These are phyloP conservation scores for Mycena alexandri DNA, from an alignment of 768 basidiomycete genomes.

Conservation along the genomic window DNA sequence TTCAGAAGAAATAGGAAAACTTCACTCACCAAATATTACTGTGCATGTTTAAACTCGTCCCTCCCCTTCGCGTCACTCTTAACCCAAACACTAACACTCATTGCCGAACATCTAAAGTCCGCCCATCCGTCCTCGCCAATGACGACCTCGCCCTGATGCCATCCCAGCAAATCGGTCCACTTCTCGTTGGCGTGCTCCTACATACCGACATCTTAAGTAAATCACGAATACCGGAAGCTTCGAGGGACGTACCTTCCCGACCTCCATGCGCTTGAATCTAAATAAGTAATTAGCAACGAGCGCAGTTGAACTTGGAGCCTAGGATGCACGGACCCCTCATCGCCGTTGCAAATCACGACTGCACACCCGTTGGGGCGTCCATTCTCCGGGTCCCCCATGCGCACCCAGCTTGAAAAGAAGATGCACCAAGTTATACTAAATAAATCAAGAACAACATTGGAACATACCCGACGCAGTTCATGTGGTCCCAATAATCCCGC, in stretches of 20 bases:
- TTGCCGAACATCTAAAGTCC: slow-evolving; percentile 39
- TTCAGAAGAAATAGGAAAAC: too few relatives aligned
- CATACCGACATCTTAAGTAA: too few relatives aligned
- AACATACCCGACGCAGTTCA: slow-evolving; percentile 59
- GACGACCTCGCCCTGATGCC: slow-evolving; percentile 41
- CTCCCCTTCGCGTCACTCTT: slow-evolving; percentile 38
- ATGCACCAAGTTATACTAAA: background rate
- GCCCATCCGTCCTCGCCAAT: slow-evolving; percentile 58
- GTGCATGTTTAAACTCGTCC: slow-evolving; percentile 29
- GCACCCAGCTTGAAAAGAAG: slow-evolving; percentile 52
- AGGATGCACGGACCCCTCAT: slow-evolving; percentile 36
- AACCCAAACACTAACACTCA: slow-evolving; percentile 43
- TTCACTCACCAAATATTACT: too few relatives aligned
- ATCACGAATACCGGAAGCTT: too few relatives aligned
- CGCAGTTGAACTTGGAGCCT: background rate
- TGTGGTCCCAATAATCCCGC: slow-evolving; percentile 60
- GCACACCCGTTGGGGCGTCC: slow-evolving; percentile 55
- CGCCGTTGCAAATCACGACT: slow-evolving; percentile 63
- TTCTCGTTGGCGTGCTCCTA: slow-evolving; percentile 45
- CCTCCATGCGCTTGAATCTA: slow-evolving; percentile 56
- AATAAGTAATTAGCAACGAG: slow-evolving; percentile 1
- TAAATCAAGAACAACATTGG: background rate
- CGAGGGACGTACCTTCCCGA: slow-evolving; percentile 54
- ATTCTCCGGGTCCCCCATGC: slow-evolving; percentile 55
- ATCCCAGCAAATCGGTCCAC: slow-evolving; percentile 47